Evolutionary conservation across 768 basidiomycete genomes (phyloP).

Genomic region (Gelatoporia subvermispora): DNA sequence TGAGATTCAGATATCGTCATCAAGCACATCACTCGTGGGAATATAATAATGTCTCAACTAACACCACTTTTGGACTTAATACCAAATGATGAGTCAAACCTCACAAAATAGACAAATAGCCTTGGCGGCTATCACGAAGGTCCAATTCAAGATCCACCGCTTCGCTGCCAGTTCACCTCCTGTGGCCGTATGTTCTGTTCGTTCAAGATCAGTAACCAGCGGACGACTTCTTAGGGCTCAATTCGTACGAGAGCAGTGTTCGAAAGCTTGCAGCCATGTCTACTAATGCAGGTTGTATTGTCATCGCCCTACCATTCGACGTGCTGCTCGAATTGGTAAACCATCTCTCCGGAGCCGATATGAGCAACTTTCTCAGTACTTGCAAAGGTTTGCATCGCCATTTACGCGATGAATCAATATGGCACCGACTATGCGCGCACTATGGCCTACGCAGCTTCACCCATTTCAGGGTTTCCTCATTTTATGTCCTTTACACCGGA

Average conservation of each 20-base stretch:
- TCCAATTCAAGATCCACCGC: no score
- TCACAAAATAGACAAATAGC: no score
- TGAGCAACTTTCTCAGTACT: constrained; percentile 10
- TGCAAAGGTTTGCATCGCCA: constrained; percentile 7
- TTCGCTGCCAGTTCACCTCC: no score
- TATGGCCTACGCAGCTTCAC: constrained; percentile 10
- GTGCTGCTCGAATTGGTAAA: constrained; percentile 8
- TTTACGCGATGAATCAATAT: constrained; percentile 8
- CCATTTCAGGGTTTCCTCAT: constrained; percentile 5
- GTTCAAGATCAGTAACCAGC: no score
- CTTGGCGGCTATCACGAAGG: no score
- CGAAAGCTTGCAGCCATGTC: no score
- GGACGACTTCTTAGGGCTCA: no score
- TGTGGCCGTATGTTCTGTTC: no score
- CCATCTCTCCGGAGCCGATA: constrained; percentile 4
- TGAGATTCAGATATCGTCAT: no score
- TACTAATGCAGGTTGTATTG: not conserved
- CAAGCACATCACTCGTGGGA: no score
- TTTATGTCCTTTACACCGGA: constrained; percentile 10
- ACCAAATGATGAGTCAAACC: no score
- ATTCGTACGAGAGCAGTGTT: no score
- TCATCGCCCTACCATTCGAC: constrained; percentile 12
- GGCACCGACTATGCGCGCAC: constrained; percentile 6
- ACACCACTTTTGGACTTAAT: not conserved
- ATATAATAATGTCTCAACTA: not conserved